Base-by-base conservation (phyloP, 805 yeast species). In the Suhomyces tanzawaensis region DNA sequence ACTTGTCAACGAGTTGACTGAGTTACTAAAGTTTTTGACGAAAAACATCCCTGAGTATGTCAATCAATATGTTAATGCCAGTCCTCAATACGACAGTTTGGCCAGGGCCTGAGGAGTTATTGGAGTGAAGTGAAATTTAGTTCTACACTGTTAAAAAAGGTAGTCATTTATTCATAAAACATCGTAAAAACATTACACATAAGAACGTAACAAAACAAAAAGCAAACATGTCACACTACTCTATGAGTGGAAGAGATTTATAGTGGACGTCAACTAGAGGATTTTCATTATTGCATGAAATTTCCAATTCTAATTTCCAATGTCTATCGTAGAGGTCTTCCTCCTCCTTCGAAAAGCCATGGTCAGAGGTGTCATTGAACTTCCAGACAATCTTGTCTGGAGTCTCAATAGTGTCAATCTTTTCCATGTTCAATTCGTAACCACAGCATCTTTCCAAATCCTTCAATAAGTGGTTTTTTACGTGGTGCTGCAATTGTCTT, bases 401-500 rank as follows among this genome's bases (percentile, higher is more conserved):
- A 4, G 66, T 60, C 44, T 74, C 79, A 42, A 77, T 74, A 37
- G 72, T 67, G 23, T 65, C 71, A 25, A 60, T 58, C 51, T 63
- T 66, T 36, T 75, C 73, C 54, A 77, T 75, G 33, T 76, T 68
- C 62, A 76, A 64, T 33, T 66, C 66, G 50, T 74, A 74, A 32
- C 86, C 85, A n/a, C 81, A 66, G 57, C 79, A 75, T 41, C 67
- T 70, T 45, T 72, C 74, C 62, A 84, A 79, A 49, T 82, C 90
- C 44, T 74, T 72, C 54, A 84, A 67, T 54, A 84, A 63, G 58
- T 83, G 90, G 53, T 81, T 81, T 51, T 79, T 76, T 39, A 84
- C 69, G 53, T 84, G 91, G 58, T 84, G 91, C 52, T 80, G 82
- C 57, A 84, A 70, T 58, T 82, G 82, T 57, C 91, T 72, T 43